A percentile compares a stretch with the other conserved stretches of the same genome.
Evolutionary conservation across 2,329 filamentous ascomycete species (phyloP).

Genomic region (Aspergillus terreus): DNA sequence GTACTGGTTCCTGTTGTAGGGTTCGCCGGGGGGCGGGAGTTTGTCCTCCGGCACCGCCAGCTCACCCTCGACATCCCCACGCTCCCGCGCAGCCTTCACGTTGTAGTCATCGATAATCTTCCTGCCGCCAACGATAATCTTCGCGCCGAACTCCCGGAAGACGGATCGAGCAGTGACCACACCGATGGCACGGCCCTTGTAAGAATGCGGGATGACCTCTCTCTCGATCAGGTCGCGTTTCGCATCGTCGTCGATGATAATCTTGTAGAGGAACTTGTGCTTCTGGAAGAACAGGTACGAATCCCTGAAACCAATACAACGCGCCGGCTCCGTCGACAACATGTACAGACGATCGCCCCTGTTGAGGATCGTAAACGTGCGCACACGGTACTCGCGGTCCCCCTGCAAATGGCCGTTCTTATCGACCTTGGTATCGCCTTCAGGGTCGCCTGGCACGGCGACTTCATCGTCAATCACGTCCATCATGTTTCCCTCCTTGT

Average conservation of each 20-base stretch:
- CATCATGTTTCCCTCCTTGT: conserved; percentile 89
- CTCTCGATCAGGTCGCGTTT: conserved; percentile 95
- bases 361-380: conserved; percentile 86
- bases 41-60: conserved; percentile 85
- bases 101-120: conserved; percentile 88
- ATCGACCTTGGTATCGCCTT: conserved; percentile 91
- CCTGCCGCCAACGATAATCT: conserved; percentile 88
- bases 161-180: conserved; percentile 95
- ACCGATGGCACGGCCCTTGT: conserved; percentile 96
- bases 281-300: conserved; percentile 99
- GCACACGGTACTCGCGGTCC: conserved; percentile 87
- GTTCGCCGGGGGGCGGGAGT: conserved; percentile 68
- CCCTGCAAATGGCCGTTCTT: conserved; percentile 78
- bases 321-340: conserved; percentile 94
- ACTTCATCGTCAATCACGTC: conserved; percentile 92
- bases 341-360: conserved; percentile 89
- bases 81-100: conserved; percentile 67
- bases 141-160: conserved; percentile 91
- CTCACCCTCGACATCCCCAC: conserved; percentile 81
- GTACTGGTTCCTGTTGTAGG: conserved; percentile 99
- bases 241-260: conserved; percentile 95
- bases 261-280: conserved; percentile 93
- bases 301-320: conserved; percentile 94
- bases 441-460: conserved; percentile 76
- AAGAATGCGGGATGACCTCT: conserved; percentile 93